Evolutionary conservation across 2,329 filamentous ascomycete genomes (phyloP).

Genomic region (Penicillium sp.): DNA sequence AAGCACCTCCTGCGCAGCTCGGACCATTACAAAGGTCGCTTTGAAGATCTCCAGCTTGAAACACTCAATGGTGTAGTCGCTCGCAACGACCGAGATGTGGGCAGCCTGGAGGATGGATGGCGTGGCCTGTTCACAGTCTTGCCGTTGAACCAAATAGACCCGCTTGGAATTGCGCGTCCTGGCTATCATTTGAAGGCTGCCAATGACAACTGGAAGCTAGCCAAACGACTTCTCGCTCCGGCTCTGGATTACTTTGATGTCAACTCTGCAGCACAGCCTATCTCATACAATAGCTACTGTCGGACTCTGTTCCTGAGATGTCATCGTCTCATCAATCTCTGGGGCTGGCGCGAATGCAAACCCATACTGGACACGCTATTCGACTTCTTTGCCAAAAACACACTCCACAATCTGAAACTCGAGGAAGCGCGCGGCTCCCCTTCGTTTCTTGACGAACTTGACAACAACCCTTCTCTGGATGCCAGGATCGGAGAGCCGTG

Average conservation of each 20-base stretch:
- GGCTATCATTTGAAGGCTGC: conserved; percentile 40
- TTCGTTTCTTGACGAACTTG: conserved; percentile 51
- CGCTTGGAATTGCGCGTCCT: conserved; percentile 45
- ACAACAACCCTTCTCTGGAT: conserved; percentile 43
- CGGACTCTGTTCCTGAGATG: conserved; percentile 52
- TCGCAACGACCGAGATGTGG: conserved; percentile 31
- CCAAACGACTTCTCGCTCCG: conserved; percentile 47
- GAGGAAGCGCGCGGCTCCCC: conserved; percentile 54
- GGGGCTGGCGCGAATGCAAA: conserved; percentile 58
- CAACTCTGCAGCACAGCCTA: conserved; percentile 38
- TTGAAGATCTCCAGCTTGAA: conserved; percentile 46
- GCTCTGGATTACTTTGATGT: conserved; percentile 48
- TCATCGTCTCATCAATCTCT: conserved; percentile 50
- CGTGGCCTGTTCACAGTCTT: conserved; percentile 50
- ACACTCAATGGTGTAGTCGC: conserved; percentile 20
- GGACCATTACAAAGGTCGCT: conserved; percentile 30
- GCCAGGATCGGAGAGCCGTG: conserved; percentile 50
- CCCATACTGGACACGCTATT: conserved; percentile 52
- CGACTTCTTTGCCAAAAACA: conserved; percentile 57
- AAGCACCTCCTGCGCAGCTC: conserved; percentile 42
- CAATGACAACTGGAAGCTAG: conserved; percentile 50
- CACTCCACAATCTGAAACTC: conserved; percentile 49
- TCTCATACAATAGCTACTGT: conserved; percentile 55
- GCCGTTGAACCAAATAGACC: conserved; percentile 53
- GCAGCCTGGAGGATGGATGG: conserved; percentile 39